Conservation (phyloP, 768 basidiomycete species). For the Mrakia frigida region DNA sequence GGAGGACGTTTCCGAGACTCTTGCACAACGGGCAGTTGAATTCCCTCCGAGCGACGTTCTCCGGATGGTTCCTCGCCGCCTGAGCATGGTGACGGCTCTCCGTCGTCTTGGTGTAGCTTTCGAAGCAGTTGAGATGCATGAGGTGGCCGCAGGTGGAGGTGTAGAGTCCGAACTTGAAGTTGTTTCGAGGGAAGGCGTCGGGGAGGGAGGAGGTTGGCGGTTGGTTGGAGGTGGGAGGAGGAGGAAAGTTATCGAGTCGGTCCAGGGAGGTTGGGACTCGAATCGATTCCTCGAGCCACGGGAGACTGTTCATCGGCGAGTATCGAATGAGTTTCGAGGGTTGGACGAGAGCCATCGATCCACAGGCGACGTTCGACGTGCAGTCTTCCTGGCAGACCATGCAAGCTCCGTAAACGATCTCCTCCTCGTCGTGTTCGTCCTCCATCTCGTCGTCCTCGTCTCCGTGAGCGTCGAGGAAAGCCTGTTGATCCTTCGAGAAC, state of each 20-base stretch:
- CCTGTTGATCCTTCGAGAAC: slow-evolving; percentile 88
- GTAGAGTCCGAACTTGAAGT: slow-evolving; percentile 78
- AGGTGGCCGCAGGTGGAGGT: slow-evolving; percentile 88
- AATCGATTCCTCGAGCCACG: slow-evolving; percentile 66
- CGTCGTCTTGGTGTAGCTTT: slow-evolving; percentile 78
- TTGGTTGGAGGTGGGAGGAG: slow-evolving; percentile 28
- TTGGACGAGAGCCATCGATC: slow-evolving; percentile 78
- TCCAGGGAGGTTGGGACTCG: slow-evolving; percentile 63
- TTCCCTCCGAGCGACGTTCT: slow-evolving; percentile 86
- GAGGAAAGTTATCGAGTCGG: slow-evolving; percentile 39
- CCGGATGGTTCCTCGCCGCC: slow-evolving; percentile 86
- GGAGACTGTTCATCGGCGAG: slow-evolving; percentile 55
- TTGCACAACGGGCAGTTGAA: slow-evolving; percentile 97
- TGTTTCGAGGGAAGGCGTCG: slow-evolving; percentile 45
- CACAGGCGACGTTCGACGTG: slow-evolving; percentile 66
- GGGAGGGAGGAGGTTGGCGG: slow-evolving; percentile 33
- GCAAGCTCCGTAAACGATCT: slow-evolving; percentile 72
- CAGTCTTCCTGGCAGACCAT: slow-evolving; percentile 98
- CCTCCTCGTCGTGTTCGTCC: slow-evolving; percentile 47
- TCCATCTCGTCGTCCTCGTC: slow-evolving; percentile 54
- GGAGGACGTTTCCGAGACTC: slow-evolving; percentile 85
- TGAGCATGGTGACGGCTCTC: slow-evolving; percentile 60
- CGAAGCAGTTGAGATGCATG: slow-evolving; percentile 96
- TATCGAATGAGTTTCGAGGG: slow-evolving; percentile 77
- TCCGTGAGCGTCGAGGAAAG: slow-evolving; percentile 63